These are phyloP conservation scores for Candida pseudoviswanathii DNA, from an alignment of 1,139 yeast species.

Conservation along the genomic window DNA sequence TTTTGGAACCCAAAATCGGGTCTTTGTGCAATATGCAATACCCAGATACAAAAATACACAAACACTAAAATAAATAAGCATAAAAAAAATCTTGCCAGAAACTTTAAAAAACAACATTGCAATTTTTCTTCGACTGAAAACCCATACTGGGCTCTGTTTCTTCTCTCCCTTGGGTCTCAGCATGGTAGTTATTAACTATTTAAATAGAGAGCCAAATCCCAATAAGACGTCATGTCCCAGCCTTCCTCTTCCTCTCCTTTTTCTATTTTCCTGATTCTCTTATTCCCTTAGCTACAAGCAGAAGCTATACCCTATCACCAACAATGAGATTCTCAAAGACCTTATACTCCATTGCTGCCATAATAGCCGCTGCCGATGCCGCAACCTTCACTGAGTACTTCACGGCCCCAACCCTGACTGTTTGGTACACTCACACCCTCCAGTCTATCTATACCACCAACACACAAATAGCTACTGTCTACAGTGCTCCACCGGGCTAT, in stretches of 20 bases:
- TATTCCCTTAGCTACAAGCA: too few species aligned
- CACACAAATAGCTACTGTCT: slow-evolving; percentile 12
- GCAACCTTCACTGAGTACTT: slow-evolving; percentile 23
- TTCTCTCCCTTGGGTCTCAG: neutral
- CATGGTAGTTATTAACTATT: neutral
- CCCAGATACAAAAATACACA: neutral
- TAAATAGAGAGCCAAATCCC: neutral
- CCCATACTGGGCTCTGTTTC: neutral
- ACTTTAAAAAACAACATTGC: neutral
- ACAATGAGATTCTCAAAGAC: slow-evolving; percentile 8
- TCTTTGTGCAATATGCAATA: neutral
- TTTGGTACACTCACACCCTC: slow-evolving; percentile 21
- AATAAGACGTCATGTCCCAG: neutral
- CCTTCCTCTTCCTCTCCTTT: neutral
- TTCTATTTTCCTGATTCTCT: neutral
- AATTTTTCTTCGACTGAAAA: neutral
- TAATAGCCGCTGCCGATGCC: slow-evolving; percentile 17
- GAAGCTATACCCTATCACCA: neutral
- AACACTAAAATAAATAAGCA: neutral
- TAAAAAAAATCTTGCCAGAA: neutral
- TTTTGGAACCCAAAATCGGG: neutral
- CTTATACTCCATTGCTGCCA: slow-evolving; percentile 6
- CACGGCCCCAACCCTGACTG: slow-evolving; percentile 28
- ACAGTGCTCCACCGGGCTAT: slow-evolving; percentile 15
- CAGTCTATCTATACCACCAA: slow-evolving; percentile 19